Conservation (phyloP, 2,329 filamentous ascomycete species). For the Sphaceloma murrayae region DNA sequence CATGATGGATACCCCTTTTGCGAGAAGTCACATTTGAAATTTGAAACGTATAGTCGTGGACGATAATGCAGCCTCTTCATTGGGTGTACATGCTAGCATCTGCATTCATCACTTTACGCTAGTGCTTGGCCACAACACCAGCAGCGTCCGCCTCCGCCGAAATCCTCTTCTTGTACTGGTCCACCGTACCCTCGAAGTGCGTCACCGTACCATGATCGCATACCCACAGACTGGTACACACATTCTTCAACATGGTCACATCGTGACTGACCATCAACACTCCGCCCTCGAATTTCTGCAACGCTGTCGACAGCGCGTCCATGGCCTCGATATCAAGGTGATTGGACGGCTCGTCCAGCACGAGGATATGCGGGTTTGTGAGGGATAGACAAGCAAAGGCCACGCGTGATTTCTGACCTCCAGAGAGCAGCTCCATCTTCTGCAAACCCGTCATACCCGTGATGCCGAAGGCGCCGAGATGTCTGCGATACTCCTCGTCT, state of each 20-base stretch:
- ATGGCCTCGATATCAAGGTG: conserved; percentile 98
- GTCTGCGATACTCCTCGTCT: conserved; percentile 93
- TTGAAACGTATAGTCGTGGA: too few relatives aligned
- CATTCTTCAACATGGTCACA: conserved; percentile 94
- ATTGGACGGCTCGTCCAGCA: conserved; percentile 97
- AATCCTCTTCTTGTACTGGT: conserved; percentile 97
- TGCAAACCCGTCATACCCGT: conserved; percentile 95
- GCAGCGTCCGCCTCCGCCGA: conserved; percentile 76
- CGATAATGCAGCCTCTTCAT: not conserved
- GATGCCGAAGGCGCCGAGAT: conserved; percentile 75
- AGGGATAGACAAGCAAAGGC: conserved; percentile 94
- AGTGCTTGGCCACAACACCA: conserved; percentile 61
- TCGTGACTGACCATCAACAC: conserved; percentile 99
- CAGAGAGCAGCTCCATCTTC: conserved; percentile 87
- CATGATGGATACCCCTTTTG: conserved; percentile 8
- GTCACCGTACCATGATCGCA: conserved; percentile 90
- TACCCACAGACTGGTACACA: conserved; percentile 92
- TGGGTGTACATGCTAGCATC: too few relatives aligned
- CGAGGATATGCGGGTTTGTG: conserved; percentile 90
- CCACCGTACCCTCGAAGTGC: conserved; percentile 91
- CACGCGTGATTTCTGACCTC: conserved; percentile 96
- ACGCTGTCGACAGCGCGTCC: conserved; percentile 81
- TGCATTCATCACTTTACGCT: too few relatives aligned
- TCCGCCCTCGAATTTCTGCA: conserved; percentile 82
- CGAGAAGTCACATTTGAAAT: too few relatives aligned